These are phyloP conservation scores for Apocynum venetum DNA, from an alignment of 257 asterid species.

Conservation along the genomic window DNA sequence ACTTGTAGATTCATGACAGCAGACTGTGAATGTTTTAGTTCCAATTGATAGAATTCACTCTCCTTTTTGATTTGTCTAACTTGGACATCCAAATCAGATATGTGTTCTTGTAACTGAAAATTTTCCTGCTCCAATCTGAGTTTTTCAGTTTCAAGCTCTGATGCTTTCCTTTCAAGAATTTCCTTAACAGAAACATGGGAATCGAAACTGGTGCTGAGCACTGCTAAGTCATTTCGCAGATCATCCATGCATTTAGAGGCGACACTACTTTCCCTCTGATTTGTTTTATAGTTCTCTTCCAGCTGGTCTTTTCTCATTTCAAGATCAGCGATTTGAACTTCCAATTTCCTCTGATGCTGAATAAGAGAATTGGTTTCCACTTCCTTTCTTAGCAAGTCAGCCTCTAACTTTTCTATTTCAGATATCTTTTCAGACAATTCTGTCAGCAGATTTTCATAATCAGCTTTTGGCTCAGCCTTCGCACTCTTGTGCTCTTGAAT, in stretches of 20 bases:
- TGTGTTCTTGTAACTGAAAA: conserved; percentile 23
- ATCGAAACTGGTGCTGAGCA: conserved; percentile 25
- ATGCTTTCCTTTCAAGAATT: conserved; percentile 32
- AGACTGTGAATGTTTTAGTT: conserved; percentile 32
- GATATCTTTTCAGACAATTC: conserved; percentile 38
- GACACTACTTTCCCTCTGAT: conserved; percentile 24
- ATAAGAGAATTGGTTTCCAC: conserved; percentile 24
- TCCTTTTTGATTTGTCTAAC: conserved; percentile 37
- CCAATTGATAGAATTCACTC: conserved; percentile 32
- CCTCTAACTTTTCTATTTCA: conserved; percentile 28
- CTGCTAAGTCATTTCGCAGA: conserved; percentile 33
- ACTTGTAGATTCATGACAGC: conserved; percentile 35
- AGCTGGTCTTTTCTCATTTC: conserved; percentile 31
- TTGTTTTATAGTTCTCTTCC: conserved; percentile 33
- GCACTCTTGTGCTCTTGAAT: conserved; percentile 40
- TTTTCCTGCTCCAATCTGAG: conserved; percentile 44
- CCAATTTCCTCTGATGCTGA: conserved; percentile 31
- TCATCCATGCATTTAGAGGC: conserved; percentile 32
- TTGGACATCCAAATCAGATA: conserved; percentile 35
- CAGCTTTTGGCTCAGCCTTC: conserved; percentile 39
- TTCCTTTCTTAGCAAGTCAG: conserved; percentile 34
- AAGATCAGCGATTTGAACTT: conserved; percentile 37
- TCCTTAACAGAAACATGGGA: conserved; percentile 29
- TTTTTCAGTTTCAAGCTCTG: conserved; percentile 33
- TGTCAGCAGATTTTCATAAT: conserved; percentile 26